Base-by-base conservation (phyloP, 164 flowering plant species). In the Magnolia officinalis region DNA sequence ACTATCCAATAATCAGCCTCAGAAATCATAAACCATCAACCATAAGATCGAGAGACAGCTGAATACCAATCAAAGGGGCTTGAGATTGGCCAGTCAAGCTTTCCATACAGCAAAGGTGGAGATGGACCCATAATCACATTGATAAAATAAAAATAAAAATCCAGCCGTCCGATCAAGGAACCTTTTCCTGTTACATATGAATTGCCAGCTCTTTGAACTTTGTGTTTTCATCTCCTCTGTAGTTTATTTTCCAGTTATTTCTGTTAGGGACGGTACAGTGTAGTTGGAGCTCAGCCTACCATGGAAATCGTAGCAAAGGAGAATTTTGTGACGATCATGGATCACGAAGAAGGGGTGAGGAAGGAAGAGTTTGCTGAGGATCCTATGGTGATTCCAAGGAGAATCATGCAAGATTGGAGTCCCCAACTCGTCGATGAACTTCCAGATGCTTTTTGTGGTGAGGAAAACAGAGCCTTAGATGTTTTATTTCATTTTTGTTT, bases 361-460 rank as follows among this genome's bases (percentile, higher is more conserved):
- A 85, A 78, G 3, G 90, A 91, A 83, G 89, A 91, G 78, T 10
- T 82, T 63, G 92, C 84, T 21, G 91, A 90, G 16, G 95, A 94
- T 87, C 98, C 97, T 0, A 86, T 92, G 90, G 63, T 18, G 10
- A 74, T 94, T 75, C 91, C 98, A 0, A 82, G 86, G 71, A 84
- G 80, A 77, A 87, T 92, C 31, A 86, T 88, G 75, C 90, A 91
- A 71, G 69, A 50, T 1, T 94, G 97, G 97, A 86, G 81, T 67
- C 94, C 98, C 10, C 89, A 89, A 63, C 80, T 86, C 18, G 72
- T 82, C 51, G 88, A 89, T 71, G 94, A 87, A 50, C 95, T 94
- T 26, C 97, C 97, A 1, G 91, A 91, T 77, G 85, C 89, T 29
- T 94, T 94, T 78, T 90, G 95, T 75, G 98, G 97, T 94, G 79